A percentile compares a stretch with the other conserved stretches of the same genome.
These are phyloP conservation scores for Neonectria punicea DNA, from an alignment of 2,329 filamentous ascomycete genomes.

Conservation along the genomic window DNA sequence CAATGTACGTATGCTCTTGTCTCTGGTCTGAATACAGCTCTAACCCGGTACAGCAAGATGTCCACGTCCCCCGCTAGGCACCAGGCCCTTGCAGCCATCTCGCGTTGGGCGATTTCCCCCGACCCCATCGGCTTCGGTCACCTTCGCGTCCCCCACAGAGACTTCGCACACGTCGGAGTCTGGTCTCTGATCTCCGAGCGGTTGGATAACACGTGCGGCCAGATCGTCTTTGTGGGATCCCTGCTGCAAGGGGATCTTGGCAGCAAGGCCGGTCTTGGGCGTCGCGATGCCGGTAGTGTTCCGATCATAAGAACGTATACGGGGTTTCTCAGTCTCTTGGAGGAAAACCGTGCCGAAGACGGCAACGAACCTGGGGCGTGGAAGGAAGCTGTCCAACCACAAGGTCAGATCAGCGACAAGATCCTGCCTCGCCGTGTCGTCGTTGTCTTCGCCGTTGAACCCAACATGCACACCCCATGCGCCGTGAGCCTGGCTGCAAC, in stretches of 20 bases:
- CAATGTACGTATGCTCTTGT: too few species aligned
- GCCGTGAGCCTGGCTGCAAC: neutral
- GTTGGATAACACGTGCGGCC: neutral
- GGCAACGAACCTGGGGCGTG: neutral
- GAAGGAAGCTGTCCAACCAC: neutral
- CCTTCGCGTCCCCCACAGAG: neutral
- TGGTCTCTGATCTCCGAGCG: neutral
- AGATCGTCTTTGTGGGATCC: neutral
- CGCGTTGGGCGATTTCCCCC: neutral
- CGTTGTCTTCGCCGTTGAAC: neutral
- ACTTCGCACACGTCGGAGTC: neutral
- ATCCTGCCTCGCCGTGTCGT: neutral
- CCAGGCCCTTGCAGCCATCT: neutral
- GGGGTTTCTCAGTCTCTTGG: neutral
- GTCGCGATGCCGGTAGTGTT: too few species aligned
- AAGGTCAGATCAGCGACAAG: neutral
- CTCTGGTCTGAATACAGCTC: too few species aligned
- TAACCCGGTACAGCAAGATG: neutral
- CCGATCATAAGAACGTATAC: neutral
- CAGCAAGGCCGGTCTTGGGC: neutral
- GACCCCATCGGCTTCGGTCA: neutral
- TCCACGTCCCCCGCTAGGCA: neutral
- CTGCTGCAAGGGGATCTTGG: neutral
- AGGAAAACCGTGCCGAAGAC: neutral
- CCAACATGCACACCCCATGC: neutral